Evolutionary conservation across 225 moss, liverwort and hornwort genomes (phyloP), one percentile per base, ranked within the genome.

Genomic region (Climacium dendroides): DNA sequence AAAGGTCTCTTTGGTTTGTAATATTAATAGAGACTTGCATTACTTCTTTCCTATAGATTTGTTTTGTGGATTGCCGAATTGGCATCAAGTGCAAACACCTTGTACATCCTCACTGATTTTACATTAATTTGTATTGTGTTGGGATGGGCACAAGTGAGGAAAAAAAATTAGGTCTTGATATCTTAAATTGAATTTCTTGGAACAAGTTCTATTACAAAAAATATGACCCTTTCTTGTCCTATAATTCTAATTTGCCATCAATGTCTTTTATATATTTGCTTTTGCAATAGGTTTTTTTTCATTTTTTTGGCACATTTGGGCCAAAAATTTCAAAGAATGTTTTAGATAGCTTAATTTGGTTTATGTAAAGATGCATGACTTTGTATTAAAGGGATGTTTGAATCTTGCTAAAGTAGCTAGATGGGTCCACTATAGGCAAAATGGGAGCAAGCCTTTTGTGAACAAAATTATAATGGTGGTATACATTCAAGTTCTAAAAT

Each of bases 91-190:
- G 1, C 18, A 73, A 18, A 30, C 6, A 73, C 4, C 16, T 23
- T 0, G 0, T 22, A 23, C 9, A 75, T 75, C 8, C 2, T 14
- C n/a, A 25, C 0, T 15, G 0, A n/a, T 4, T 15, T 9, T 5
- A 35, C 9, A 23, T 35, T 35, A 10, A 3, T n/a, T 54, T 54
- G 5, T n/a, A n/a, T 76, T 52, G 22, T 34, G 0, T 50, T 74
- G 8, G 7, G 0, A 52, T 2, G 2, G 0, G 4, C 5, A 8
- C 1, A 76, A 0, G 3, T 53, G 3, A 50, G 1, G 0, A 19
- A 30, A 7, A 74, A 4, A 4, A 12, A 30, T 48, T 1, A 52
- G 1, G 1, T 77, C 25, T n/a, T 23, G 10, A 25, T n/a, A n/a
- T 77, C 9, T 15, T 53, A 4, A n/a, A 77, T 25, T 77, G 10